phyloP scores from a whole-genome alignment of 2,329 filamentous ascomycete genomes.

The Penicillium concentricum region DNA sequence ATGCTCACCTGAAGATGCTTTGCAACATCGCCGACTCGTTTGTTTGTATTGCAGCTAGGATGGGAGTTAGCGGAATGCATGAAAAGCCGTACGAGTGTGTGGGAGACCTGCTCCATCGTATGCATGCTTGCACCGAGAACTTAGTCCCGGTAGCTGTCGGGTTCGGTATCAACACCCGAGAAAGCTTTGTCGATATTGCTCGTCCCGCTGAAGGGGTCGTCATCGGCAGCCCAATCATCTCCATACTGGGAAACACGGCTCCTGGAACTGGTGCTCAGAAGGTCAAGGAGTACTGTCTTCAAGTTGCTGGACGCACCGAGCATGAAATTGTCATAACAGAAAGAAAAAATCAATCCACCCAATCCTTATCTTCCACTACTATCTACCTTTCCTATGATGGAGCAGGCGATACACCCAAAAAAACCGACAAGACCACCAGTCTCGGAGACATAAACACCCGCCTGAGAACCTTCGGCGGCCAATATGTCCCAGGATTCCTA shows the following conservation, averaged over 20 bases:
- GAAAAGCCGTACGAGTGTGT: conserved; percentile 77
- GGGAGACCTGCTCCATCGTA: conserved; percentile 72
- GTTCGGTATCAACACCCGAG: conserved; percentile 88
- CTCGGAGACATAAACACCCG: too few relatives aligned
- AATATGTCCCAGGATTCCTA: too few relatives aligned
- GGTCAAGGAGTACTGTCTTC: conserved; percentile 80
- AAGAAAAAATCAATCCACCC: conserved; percentile 30
- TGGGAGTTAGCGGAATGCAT: conserved; percentile 87
- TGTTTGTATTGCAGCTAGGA: conserved; percentile 92
- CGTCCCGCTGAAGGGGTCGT: conserved; percentile 86
- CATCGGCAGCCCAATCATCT: conserved; percentile 90
- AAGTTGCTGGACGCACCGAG: conserved; percentile 56
- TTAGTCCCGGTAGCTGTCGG: conserved; percentile 78
- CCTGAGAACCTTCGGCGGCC: too few relatives aligned
- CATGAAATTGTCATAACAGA: conserved; percentile 51
- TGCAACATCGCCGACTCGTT: conserved; percentile 95
- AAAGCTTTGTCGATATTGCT: conserved; percentile 82
- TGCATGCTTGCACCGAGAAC: conserved; percentile 83
- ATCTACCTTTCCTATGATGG: conserved; percentile 44
- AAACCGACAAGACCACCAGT: too few relatives aligned
- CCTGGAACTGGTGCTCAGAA: conserved; percentile 63
- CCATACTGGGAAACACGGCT: conserved; percentile 65
- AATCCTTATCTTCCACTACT: conserved; percentile 31
- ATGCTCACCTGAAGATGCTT: conserved; percentile 83
- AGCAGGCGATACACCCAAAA: neutral